These are phyloP conservation scores for Cercospora sp. DNA, from an alignment of 2,329 filamentous ascomycete species.

Conservation along the genomic window DNA sequence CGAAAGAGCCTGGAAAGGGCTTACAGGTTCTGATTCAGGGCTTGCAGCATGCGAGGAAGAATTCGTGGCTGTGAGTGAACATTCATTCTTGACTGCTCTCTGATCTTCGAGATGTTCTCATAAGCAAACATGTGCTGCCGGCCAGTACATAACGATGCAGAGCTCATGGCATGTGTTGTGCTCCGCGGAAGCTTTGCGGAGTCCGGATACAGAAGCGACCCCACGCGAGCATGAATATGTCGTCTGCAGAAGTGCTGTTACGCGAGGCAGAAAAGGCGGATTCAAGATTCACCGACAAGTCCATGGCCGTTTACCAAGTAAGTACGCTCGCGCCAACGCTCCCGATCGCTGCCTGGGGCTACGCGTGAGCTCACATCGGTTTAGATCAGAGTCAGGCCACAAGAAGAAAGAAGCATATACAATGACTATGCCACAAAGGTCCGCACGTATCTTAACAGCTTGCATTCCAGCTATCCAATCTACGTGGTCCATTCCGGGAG, in stretches of 20 bases:
- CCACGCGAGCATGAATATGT: not conserved
- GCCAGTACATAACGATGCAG: not conserved
- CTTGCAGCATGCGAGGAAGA: conserved; percentile 14
- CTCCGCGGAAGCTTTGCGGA: not conserved
- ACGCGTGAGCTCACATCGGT: not conserved
- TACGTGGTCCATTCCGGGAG: not conserved
- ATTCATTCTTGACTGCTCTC: not conserved
- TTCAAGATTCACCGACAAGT: not conserved
- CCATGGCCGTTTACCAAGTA: not conserved
- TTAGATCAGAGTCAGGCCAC: not conserved
- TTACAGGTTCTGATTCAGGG: conserved; percentile 22
- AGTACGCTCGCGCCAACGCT: not conserved
- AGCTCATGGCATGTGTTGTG: not conserved
- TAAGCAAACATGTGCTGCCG: not conserved
- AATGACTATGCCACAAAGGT: not conserved
- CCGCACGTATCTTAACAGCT: not conserved
- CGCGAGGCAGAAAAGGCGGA: not conserved
- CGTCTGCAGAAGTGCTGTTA: not conserved
- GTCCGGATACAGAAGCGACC: not conserved
- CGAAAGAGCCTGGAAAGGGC: conserved; percentile 28
- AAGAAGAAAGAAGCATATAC: not conserved
- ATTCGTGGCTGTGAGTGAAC: conserved; percentile 2
- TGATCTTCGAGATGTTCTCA: not conserved
- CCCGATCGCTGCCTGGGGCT: not conserved
- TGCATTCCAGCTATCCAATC: not conserved